These are phyloP conservation scores for Aspergillus calidoustus DNA, from an alignment of 2,329 filamentous ascomycete genomes.

Conservation along the genomic window DNA sequence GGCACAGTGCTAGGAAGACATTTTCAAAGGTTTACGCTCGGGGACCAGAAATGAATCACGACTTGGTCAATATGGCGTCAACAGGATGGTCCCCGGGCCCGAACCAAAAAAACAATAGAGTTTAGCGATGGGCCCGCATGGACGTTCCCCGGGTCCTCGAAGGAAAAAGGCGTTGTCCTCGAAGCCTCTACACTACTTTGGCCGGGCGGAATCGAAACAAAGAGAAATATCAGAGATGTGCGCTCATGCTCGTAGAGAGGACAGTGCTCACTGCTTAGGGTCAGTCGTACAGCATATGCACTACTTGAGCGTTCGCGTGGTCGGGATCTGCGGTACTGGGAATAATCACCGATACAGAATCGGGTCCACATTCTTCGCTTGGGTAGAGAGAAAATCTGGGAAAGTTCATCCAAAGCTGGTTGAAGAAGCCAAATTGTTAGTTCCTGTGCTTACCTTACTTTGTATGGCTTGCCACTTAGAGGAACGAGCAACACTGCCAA, in stretches of 20 bases:
- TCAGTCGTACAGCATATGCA: constrained; percentile 10
- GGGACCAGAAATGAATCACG: constrained; percentile 14
- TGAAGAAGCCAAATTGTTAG: background rate
- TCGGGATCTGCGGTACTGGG: constrained; percentile 13
- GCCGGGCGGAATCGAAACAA: constrained; percentile 2
- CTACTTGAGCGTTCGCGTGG: constrained; percentile 4
- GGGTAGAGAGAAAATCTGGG: background rate
- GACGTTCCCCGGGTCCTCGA: background rate
- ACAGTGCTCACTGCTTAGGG: background rate
- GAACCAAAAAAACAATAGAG: background rate
- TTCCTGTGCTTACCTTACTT: background rate
- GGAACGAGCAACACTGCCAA: background rate
- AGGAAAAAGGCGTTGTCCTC: background rate
- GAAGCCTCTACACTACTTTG: background rate
- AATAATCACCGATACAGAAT: constrained; percentile 13
- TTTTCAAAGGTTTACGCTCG: constrained; percentile 3
- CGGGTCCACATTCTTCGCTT: background rate
- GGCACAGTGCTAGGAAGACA: background rate
- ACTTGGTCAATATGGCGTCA: constrained; percentile 9
- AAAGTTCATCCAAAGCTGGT: background rate
- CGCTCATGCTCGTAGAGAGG: background rate
- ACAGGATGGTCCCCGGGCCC: constrained; percentile 15
- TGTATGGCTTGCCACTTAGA: background rate
- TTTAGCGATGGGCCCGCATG: background rate
- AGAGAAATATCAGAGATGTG: background rate